A percentile compares a stretch with the other conserved stretches of the same genome.
Conservation (phyloP, 169 alveolate species). For the Eimeria acervulina region DNA sequence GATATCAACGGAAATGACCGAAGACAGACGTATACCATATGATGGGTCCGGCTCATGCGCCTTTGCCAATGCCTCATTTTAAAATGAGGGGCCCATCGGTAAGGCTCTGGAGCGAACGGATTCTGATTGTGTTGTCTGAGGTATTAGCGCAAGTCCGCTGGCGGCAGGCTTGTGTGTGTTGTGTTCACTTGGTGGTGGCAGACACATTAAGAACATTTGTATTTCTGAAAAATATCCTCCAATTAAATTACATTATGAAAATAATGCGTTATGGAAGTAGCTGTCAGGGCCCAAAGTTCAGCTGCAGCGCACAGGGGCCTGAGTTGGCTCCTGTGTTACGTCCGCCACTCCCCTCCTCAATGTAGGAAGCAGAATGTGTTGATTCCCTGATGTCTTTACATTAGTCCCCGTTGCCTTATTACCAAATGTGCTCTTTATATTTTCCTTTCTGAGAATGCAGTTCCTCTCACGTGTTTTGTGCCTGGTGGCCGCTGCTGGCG, state of each 20-base stretch:
- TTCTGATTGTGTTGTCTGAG: background rate
- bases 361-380: conserved; percentile 11
- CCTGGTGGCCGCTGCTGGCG: conserved; percentile 32
- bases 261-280: background rate
- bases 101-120: background rate
- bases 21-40: background rate
- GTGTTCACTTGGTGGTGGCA: background rate
- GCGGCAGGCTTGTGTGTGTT: background rate
- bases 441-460: conserved; percentile 21
- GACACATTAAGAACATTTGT: background rate
- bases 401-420: background rate
- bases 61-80: background rate
- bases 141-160: background rate
- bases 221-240: background rate
- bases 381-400: background rate
- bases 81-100: background rate
- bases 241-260: background rate
- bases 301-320: conserved; percentile 38
- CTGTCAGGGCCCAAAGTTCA: background rate
- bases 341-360: conserved; percentile 56
- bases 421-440: background rate
- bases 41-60: background rate
- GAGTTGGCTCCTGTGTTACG: conserved; percentile 34
- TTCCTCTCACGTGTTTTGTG: conserved; percentile 51
- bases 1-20: too few relatives aligned